These are phyloP conservation scores for Aspergillus novoparasiticus DNA, from an alignment of 2,329 filamentous ascomycete species.

Conservation along the genomic window DNA sequence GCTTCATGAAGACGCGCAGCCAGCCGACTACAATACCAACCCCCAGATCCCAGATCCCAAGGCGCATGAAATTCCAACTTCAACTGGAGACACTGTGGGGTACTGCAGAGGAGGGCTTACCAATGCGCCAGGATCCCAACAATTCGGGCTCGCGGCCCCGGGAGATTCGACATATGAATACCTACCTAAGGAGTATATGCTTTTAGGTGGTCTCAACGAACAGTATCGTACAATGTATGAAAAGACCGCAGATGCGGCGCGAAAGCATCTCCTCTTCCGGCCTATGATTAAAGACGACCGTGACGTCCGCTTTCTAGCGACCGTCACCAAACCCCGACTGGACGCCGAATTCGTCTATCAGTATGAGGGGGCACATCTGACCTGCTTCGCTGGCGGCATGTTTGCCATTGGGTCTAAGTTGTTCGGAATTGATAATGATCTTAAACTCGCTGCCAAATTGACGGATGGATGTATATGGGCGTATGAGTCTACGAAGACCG, in stretches of 20 bases:
- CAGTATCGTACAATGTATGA: conserved; percentile 50
- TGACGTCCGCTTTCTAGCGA: conserved; percentile 47
- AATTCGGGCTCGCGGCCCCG: conserved; percentile 49
- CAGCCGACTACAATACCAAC: conserved; percentile 25
- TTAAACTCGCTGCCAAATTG: conserved; percentile 59
- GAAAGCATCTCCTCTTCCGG: conserved; percentile 46
- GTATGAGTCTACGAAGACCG: conserved; percentile 58
- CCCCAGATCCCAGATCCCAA: conserved; percentile 5
- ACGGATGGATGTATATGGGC: conserved; percentile 66
- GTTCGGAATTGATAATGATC: conserved; percentile 56
- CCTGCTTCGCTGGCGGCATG: conserved; percentile 65
- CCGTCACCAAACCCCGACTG: conserved; percentile 27
- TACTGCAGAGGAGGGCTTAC: conserved; percentile 45
- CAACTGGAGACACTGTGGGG: conserved; percentile 14
- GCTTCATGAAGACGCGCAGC: conserved; percentile 30
- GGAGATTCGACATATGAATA: conserved; percentile 55
- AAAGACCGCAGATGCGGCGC: conserved; percentile 41
- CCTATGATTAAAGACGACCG: conserved; percentile 48
- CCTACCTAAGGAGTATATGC: conserved; percentile 52
- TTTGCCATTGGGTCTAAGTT: conserved; percentile 61
- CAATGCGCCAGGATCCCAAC: conserved; percentile 34
- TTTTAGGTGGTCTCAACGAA: conserved; percentile 46
- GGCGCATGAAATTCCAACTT: conserved; percentile 12
- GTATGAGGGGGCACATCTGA: conserved; percentile 60
- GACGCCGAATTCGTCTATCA: conserved; percentile 35